Base-by-base conservation (phyloP, 1,284 basidiomycete genomes). In the Xanthoconium separans region DNA sequence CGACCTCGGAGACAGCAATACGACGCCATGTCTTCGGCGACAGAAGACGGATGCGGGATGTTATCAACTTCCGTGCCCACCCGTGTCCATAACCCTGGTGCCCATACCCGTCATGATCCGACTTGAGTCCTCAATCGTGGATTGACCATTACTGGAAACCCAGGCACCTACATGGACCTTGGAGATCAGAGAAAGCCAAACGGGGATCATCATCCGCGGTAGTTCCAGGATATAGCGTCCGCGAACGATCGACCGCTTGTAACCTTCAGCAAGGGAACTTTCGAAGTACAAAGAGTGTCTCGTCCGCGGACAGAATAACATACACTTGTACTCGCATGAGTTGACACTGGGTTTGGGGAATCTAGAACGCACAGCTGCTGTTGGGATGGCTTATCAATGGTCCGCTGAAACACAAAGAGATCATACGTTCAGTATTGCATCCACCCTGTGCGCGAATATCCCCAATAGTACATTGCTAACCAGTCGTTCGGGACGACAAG, bases 281-380 rank as follows among this genome's bases (percentile, higher is more conserved):
- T 16, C 9, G 30, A 10, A 24, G 24, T 41, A 33, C 39, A 22
- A 27, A 37, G 42, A 44, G 29, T 1, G 42, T 46, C 36, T 58
- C 18, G 51, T 62, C 62, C 62, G 62, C 62, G 62, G 62, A 55
- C 22, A 39, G 31, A 24, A 30, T 20, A 41, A 12, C 12, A 18
- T 44, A 30, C 11, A 46, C 18, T 44, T 22, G 37, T 29, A 24
- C 36, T 48, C 18, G n/a, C 43, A 36, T 46, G 46, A 27, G 27
- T 44, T n/a, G 9, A 30, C 27, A 18, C 22, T 41, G 34, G 11
- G 29, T 8, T 30, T 29, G 22, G 47, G 24, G 29, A 29, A 48
- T 27, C 30, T 7, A 40, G 31, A 36, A 44, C 33, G 20, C 37
- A 40, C 6, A 53, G 39, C 47, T 33, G 43, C 16, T 11, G 36